Evolutionary conservation across 306 rosid species (phyloP), one percentile per base, ranked within the genome.

Genomic region (Gastrolobium villosum): DNA sequence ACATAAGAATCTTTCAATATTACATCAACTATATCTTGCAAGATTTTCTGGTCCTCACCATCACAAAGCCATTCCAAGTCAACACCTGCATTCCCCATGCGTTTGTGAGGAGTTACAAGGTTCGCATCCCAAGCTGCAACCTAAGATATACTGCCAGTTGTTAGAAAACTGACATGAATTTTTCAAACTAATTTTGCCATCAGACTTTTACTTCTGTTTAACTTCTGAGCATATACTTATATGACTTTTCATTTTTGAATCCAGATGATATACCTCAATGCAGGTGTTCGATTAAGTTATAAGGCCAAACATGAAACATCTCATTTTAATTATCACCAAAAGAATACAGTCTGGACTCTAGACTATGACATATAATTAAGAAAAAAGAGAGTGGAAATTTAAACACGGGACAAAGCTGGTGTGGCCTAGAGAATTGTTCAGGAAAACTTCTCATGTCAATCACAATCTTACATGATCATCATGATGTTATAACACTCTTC

Each of bases 71-170:
- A 74, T 82, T 91, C 88, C 60, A 94, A 84, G 80, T 82, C 88
- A 74, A 92, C 76, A 53, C 86, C 86, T 40, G 93, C 92, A 81
- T 94, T 92, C 41, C 99, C 99, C 99, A 94, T 92, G 72, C 99
- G 97, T 87, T 94, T 94, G 83, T 92, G 99, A 81, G 99, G 97
- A 83, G 91, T 77, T 74, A 94, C 92, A 77, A 94, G 93, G 85
- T 94, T 94, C 76, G 99, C 99, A 89, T 94, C 99, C 99, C 99
- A 94, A 74, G 91, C 97, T 80, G 97, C 99, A 82, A 92, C 79
- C 99, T 94, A 86, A 48, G 78, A 72, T 50, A 81, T 61, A 75
- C 55, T 66, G 41, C 67, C 73, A 78, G 52, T 66, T 56, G 74
- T 83, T 74, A 87, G 82, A 43, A 77, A 82, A 54, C 11, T 35